Evolutionary conservation across 2,329 filamentous ascomycete genomes (phyloP).

Genomic region (Triangularia setosa): DNA sequence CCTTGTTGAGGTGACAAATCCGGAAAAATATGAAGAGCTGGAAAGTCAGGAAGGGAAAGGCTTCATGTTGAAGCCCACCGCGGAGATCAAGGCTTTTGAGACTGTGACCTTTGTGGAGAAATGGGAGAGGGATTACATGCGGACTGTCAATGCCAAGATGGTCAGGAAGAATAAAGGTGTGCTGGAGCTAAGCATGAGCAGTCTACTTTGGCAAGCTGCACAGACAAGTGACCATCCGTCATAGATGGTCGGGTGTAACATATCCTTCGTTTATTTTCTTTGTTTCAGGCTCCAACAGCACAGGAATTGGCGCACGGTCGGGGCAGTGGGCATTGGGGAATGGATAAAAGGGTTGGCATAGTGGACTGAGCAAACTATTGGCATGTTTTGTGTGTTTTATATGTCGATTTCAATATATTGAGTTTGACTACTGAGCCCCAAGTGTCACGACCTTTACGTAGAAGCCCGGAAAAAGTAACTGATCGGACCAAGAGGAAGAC

Average conservation of each 20-base stretch:
- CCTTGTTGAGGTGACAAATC: constrained; percentile 19
- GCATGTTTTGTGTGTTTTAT: background rate
- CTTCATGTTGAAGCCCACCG: background rate
- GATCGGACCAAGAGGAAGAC: too few species aligned
- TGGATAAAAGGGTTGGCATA: background rate
- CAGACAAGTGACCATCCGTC: constrained; percentile 8
- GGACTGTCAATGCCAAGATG: constrained; percentile 19
- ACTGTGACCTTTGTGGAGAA: constrained; percentile 21
- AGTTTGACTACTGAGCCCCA: too few species aligned
- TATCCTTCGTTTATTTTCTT: background rate
- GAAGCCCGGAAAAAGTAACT: too few species aligned
- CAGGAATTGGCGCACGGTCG: background rate
- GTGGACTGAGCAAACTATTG: background rate
- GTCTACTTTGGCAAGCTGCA: constrained; percentile 19
- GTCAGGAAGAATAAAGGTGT: constrained; percentile 21
- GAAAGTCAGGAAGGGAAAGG: background rate
- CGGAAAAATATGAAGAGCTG: constrained; percentile 11
- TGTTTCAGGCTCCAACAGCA: background rate
- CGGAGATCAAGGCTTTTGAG: constrained; percentile 6
- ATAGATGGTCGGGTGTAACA: background rate
- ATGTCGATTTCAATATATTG: background rate
- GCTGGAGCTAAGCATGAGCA: constrained; percentile 20
- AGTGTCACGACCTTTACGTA: too few species aligned
- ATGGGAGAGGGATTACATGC: constrained; percentile 24
- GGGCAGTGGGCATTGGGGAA: background rate